phyloP scores from a whole-genome alignment of 2,329 filamentous ascomycete species.

The Fusarium proliferatum region DNA sequence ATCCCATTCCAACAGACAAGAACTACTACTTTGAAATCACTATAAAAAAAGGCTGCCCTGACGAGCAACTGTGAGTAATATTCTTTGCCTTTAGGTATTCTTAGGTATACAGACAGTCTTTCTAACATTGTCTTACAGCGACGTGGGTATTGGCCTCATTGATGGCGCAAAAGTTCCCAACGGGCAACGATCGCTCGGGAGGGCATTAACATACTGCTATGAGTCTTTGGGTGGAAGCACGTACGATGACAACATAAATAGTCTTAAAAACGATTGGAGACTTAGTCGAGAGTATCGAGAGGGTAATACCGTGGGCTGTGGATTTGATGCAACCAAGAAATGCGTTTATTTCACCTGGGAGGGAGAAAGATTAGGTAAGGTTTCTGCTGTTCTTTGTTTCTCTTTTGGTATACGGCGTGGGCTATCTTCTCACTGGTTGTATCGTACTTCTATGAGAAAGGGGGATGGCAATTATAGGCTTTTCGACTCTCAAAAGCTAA shows the following conservation, averaged over 20 bases:
- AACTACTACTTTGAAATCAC: neutral
- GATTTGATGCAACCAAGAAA: neutral
- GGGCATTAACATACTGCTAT: neutral
- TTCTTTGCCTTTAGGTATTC: neutral
- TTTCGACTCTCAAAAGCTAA: neutral
- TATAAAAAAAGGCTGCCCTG: neutral
- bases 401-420: no score
- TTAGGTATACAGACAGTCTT: neutral
- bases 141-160: neutral
- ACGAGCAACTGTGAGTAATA: neutral
- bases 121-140: neutral
- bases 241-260: neutral
- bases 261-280: neutral
- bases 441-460: neutral
- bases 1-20: neutral
- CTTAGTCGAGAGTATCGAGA: neutral
- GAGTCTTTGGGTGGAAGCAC: neutral
- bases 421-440: accelerated
- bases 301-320: neutral
- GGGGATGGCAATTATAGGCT: neutral
- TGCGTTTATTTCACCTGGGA: neutral
- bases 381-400: neutral
- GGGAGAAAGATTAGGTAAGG: neutral
- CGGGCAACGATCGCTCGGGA: neutral
- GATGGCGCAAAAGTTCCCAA: neutral